phyloP scores from a whole-genome alignment of 192 early-diverging fungal species.

The Umbelopsis isabellina region DNA sequence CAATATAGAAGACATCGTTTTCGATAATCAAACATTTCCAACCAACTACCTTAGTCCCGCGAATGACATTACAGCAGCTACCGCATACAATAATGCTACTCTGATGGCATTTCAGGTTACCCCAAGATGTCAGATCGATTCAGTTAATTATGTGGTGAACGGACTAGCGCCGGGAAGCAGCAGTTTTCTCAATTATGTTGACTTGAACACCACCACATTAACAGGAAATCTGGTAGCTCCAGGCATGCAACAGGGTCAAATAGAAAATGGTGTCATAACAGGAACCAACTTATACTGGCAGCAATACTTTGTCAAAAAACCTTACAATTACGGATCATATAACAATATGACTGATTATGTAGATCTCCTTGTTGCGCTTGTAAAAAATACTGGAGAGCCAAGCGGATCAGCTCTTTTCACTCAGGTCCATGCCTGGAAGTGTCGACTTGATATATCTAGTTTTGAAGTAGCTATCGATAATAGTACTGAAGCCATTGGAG shows the following conservation, averaged over 20 bases:
- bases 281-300: background rate
- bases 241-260: background rate
- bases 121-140: background rate
- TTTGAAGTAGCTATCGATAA: conserved; percentile 4
- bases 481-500: background rate
- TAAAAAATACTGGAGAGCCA: background rate
- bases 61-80: conserved; percentile 1
- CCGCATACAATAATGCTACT: background rate
- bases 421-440: background rate
- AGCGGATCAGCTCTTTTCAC: background rate
- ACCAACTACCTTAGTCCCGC: conserved; percentile 4
- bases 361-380: background rate
- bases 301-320: conserved; percentile 10
- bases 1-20: background rate
- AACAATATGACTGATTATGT: conserved; percentile 4
- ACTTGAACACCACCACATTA: background rate
- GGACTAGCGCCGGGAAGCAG: too few species aligned
- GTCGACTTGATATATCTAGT: background rate
- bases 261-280: background rate
- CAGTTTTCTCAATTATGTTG: background rate
- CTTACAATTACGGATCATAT: conserved; percentile 7
- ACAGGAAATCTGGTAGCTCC: background rate
- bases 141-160: background rate
- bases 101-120: background rate
- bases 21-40: background rate